Base-by-base conservation (phyloP, 805 yeast species). In the Yamadazyma kitorensis region DNA sequence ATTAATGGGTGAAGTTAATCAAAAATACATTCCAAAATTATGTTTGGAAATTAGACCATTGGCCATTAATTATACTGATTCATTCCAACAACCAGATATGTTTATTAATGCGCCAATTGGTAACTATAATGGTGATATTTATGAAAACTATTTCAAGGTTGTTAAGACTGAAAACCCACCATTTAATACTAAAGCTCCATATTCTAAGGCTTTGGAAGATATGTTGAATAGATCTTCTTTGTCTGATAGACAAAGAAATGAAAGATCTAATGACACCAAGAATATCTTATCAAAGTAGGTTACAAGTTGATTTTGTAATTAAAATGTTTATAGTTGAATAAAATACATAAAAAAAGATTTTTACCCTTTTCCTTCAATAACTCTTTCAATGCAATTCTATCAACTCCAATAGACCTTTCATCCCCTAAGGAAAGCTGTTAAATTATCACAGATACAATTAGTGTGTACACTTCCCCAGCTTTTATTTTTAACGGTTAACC, bases 61-160 rank as follows among this genome's bases (percentile, higher is more conserved):
- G 39, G 64, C 54, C 29, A 52, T 68, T 37, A 59, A 66, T 7
- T 62, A 59, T 40, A 66, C 70, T 20, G 73, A 68, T 45, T 52
- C 72, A 13, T 67, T 68, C 64, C 64, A 61, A 55, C 56, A 55
- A 51, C 51, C 71, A 6, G 73, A 68, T 46, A 63, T 57, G 64
- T 39, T 67, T 45, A 51, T 67, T 35, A 64, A 65, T 53, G 58
- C 73, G 5, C 59, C 64, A 20, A 55, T 68, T 33, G 73, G 70
- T 32, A 55, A 55, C 39, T 67, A 59, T 51, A 58, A 67, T 41
- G 73, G 73, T 43, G 59, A 67, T 49, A 54, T 67, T 37, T 67
- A 67, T 45, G 66, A 65, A 46, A 66, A 67, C 54, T 66, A 65
- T 52, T 63, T 64, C 51, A 42, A 43, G 11, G 49, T 48, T 13